Evolutionary conservation across 768 basidiomycete species (phyloP), one percentile per base, ranked within the genome.

Genomic region (Psilocybe sp.): DNA sequence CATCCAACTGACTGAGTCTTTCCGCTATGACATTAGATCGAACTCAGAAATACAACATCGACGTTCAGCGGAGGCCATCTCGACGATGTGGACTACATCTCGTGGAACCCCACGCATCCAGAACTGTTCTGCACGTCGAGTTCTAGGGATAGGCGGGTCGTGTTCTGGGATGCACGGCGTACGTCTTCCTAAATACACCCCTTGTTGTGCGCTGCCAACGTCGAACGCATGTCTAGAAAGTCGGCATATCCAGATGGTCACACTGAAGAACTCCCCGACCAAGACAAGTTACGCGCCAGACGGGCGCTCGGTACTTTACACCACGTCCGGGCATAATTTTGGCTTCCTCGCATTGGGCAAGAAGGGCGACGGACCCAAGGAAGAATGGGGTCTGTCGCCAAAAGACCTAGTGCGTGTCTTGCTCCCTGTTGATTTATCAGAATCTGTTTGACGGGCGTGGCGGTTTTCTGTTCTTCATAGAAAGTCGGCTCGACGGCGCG

Each of bases 81-180:
- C 2, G 87, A 89, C 47, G 88, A 89, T 40, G 84, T 87, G n/a
- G 89, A 92, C 58, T 82, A 89, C 52, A 69, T 91, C 37, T 81
- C 87, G 7, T 92, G 89, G 89, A 89, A 89, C 62, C 89, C 89
- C 1, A 87, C 85, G 2, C 89, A 92, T 56, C 87, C 89, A 4
- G 89, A 91, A 35, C 68, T 90, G 13, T 89, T 92, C 60, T 89
- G 85, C 52, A 84, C 89, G 0, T 88, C 87, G 13, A 84, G 89
- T 57, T 81, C 84, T 61, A 85, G 80, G 59, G 89, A 92, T 56
- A 74, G 82, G 55, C 74, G 80, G 19, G 77, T 92, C 20, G 84
- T 86, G 1, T 91, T 90, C 59, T 92, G 89, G 88, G 89, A 92
- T 63, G 86, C 87, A 14, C 74, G 89, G 65, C 88, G 89, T 92